Base-by-base conservation (phyloP, 1,284 basidiomycete species). In the Leucoagaricus sp. region DNA sequence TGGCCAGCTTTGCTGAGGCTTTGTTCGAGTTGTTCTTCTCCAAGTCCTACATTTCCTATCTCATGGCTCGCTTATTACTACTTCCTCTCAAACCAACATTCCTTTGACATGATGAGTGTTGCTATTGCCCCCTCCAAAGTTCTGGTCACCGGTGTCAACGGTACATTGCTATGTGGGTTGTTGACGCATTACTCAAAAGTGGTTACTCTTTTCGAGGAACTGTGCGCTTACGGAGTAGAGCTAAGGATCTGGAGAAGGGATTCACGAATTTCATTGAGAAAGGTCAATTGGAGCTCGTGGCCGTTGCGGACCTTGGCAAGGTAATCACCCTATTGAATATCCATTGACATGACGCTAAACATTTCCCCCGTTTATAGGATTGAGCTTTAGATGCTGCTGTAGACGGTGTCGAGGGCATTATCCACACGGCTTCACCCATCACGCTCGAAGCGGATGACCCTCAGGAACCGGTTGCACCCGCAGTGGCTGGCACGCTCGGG, bases 361-460 rank as follows among this genome's bases (percentile, higher is more conserved):
- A 5, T 38, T 38, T 10, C 7, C 6, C 31, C 34, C 9, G n/a
- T n/a, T n/a, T n/a, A n/a, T 55, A 72, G 68, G 72, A 77, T 8
- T 80, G 79, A 6, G 81, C 79, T 2, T 87, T 86, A 61, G 83
- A 86, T 61, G 80, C 83, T 45, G 83, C 84, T 1, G 82, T 87
- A 48, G 79, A 80, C 62, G 84, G 75, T 1, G 79, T 87, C 3
- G 78, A 82, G 56, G 83, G 73, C 12, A 79, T 87, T 33, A 67
- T 72, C 44, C 80, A 83, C 65, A 77, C 73, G 3, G 80, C 80
- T 1, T 78, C 76, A 15, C 61, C 63, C 1, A 44, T 62, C 17
- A 31, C 46, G 15, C 38, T 44, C n/a, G 36, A 58, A 12, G 53
- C 29, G 2, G 52, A 58, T 23, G 56, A 61, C 40, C 60, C 60